Conservation (phyloP, 805 yeast species). For the Lipomyces yamadae region DNA sequence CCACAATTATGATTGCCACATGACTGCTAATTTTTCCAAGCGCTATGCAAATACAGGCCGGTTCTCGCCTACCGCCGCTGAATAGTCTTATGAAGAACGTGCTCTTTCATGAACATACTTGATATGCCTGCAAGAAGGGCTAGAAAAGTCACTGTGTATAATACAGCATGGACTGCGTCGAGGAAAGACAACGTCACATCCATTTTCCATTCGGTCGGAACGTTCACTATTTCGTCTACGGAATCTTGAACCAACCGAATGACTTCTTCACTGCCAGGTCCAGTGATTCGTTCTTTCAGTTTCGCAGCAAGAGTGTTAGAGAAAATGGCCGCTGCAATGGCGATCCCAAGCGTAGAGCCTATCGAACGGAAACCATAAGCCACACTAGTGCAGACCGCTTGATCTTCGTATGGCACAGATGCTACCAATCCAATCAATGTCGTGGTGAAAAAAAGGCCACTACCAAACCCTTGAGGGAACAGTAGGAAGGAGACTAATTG, state of each 20-base stretch:
- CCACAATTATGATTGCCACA: too few relatives aligned
- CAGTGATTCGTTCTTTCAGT: conserved; percentile 36
- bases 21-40: neutral
- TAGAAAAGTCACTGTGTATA: conserved; percentile 29
- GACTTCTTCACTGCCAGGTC: conserved; percentile 34
- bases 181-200: conserved; percentile 28
- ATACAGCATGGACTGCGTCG: conserved; percentile 29
- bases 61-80: conserved; percentile 1
- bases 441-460: conserved; percentile 69
- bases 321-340: conserved; percentile 62
- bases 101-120: conserved; percentile 34
- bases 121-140: conserved; percentile 30
- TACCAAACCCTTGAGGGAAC: conserved; percentile 63
- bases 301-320: conserved; percentile 49
- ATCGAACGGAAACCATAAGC: conserved; percentile 86
- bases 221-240: conserved; percentile 26
- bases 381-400: conserved; percentile 85
- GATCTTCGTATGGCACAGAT: conserved; percentile 67
- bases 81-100: conserved; percentile 26
- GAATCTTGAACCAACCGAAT: conserved; percentile 31
- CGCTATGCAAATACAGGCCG: neutral
- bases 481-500: conserved; percentile 50
- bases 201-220: conserved; percentile 23
- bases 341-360: conserved; percentile 80
- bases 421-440: conserved; percentile 76